Base-by-base conservation (phyloP, 176 grass and related monocot genomes). In the Phragmites australis region DNA sequence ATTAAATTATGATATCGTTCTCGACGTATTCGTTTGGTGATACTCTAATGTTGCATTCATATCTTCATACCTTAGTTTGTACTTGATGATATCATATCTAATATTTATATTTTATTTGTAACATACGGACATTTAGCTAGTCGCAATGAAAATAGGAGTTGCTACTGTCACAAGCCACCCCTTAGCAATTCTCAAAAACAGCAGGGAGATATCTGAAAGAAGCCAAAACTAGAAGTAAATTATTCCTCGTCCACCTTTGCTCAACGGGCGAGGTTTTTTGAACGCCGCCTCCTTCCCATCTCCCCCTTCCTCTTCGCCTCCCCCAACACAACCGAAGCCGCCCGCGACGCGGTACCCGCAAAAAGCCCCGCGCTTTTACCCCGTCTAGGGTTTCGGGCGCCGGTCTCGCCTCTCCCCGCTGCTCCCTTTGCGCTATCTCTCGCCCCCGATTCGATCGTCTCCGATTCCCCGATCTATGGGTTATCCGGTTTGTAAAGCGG, bases 231-330 rank as follows among this genome's bases (percentile, higher is more conserved):
- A 22, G 32, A 40, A 59, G 17, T 64, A 80, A 83, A 80, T 52
- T 57, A 79, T 68, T 81, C 56, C 53, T 76, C 46, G 26, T 25
- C 74, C 46, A n/a, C 18, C 40, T 68, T 83, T 78, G 66, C 26
- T 90, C 89, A 94, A 94, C 92, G 92, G 94, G 89, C 94, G 89
- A 94, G 75, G 84, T 90, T 83, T 88, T 94, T 94, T 86, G 83
- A 89, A 97, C 78, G 85, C 56, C 86, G 70, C 51, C 72, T 85
- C 67, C 65, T 70, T n/a, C 66, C 23, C 23, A 15, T 9, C 66
- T 19, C n/a, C 68, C 31, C 55, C 75, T 45, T 46, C 42, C 57
- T 63, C 27, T 32, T 22, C 76, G 44, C 65, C 74, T 65, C 41
- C 81, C 63, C 32, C 59, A 42, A 47, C 68, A 22, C 68, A 79